A percentile compares a stretch with the other conserved stretches of the same genome.
phyloP scores from a whole-genome alignment of 495 filamentous ascomycete species.

The Neurospora africana region DNA sequence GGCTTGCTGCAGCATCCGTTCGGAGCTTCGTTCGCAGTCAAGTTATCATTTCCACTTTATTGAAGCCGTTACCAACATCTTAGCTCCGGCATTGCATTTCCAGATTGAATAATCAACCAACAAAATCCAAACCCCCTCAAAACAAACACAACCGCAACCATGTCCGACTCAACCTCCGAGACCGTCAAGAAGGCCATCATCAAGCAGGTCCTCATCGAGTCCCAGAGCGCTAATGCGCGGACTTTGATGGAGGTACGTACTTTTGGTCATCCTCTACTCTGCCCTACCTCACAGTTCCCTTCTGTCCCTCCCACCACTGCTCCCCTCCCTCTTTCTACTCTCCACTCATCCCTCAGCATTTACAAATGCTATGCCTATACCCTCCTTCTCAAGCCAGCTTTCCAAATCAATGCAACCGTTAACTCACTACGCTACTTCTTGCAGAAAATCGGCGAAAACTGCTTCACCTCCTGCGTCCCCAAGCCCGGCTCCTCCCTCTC shows the following conservation, averaged over 20 bases:
- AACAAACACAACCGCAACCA: constrained; percentile 10
- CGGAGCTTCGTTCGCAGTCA: neutral
- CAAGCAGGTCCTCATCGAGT: constrained; percentile 62
- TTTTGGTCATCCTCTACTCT: neutral
- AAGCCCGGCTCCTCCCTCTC: constrained; percentile 72
- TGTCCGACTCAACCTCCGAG: constrained; percentile 24
- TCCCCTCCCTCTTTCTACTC: no score
- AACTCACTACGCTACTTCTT: no score
- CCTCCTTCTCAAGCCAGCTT: no score
- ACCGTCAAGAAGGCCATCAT: constrained; percentile 56
- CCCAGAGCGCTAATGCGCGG: constrained; percentile 64
- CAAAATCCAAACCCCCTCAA: neutral
- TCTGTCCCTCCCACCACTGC: no score
- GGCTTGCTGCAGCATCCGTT: neutral
- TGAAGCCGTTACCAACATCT: neutral
- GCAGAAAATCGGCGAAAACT: constrained; percentile 94
- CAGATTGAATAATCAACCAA: neutral
- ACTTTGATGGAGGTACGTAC: constrained; percentile 58
- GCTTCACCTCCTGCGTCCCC: constrained; percentile 87
- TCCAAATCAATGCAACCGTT: no score
- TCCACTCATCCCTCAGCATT: no score
- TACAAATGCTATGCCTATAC: no score
- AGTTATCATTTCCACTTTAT: neutral
- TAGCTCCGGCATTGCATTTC: neutral
- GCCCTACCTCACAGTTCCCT: neutral